Evolutionary conservation across 495 filamentous ascomycete genomes (phyloP).

Genomic region (Neurospora intermedia): DNA sequence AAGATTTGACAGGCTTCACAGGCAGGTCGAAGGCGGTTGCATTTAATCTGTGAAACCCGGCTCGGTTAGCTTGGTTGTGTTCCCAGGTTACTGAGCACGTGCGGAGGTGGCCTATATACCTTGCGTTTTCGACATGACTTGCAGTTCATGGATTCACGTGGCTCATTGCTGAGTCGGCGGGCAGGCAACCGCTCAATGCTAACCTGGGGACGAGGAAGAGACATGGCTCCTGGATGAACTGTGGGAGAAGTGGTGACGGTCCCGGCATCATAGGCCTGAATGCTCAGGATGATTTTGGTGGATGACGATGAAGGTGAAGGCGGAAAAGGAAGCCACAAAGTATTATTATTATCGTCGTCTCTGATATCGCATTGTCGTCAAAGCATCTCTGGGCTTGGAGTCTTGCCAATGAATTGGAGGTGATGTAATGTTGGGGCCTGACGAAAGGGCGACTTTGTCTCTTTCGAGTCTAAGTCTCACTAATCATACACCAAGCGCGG

Average conservation of each 20-base stretch:
- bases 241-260: slow-evolving; percentile 20
- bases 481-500: background rate
- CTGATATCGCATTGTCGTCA: background rate
- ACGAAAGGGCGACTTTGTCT: background rate
- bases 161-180: slow-evolving; percentile 61
- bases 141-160: slow-evolving; percentile 87
- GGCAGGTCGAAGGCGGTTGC: slow-evolving; percentile 70
- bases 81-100: background rate
- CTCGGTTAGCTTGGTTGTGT: slow-evolving; percentile 5
- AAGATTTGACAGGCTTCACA: slow-evolving; percentile 86
- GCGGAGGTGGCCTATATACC: slow-evolving; percentile 30
- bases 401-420: background rate
- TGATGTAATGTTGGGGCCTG: background rate
- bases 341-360: slow-evolving; percentile 1
- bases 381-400: background rate
- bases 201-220: slow-evolving; percentile 55
- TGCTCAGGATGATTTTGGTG: slow-evolving; percentile 11
- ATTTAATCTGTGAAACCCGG: slow-evolving; percentile 57
- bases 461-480: background rate
- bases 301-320: background rate
- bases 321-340: background rate
- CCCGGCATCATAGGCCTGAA: slow-evolving; percentile 15
- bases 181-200: slow-evolving; percentile 74
- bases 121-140: slow-evolving; percentile 86
- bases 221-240: slow-evolving; percentile 40